These are phyloP conservation scores for Phytophthora colocasiae DNA, from an alignment of 352 stramenopile species.

Conservation along the genomic window DNA sequence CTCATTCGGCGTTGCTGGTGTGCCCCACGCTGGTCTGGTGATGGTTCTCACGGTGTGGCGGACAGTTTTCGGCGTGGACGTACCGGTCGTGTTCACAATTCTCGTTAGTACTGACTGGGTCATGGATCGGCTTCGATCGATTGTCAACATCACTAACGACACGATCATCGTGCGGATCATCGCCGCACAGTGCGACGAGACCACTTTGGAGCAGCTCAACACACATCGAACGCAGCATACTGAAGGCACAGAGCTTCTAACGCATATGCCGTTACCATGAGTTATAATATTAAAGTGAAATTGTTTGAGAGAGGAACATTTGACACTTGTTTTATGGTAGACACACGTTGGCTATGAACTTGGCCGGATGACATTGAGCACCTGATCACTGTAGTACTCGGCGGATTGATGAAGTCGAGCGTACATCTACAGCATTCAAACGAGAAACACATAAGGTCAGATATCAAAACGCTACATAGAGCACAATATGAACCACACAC, in stretches of 20 bases:
- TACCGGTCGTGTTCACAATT: constrained; percentile 72
- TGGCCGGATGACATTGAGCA: constrained; percentile 56
- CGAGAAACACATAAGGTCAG: constrained; percentile 8
- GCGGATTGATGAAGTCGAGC: constrained; percentile 62
- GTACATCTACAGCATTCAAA: constrained; percentile 61
- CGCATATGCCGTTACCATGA: constrained; percentile 25
- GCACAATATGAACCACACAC: not conserved
- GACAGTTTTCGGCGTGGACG: constrained; percentile 64
- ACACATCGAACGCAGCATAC: constrained; percentile 35
- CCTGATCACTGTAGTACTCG: constrained; percentile 74
- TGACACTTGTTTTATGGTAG: constrained; percentile 6
- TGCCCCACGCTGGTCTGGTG: constrained; percentile 76
- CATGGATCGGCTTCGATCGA: constrained; percentile 70
- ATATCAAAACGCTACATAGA: not conserved
- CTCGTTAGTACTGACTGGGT: constrained; percentile 79
- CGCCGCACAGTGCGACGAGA: constrained; percentile 74
- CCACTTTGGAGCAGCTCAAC: constrained; percentile 31
- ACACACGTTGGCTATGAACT: constrained; percentile 25
- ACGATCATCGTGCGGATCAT: constrained; percentile 83
- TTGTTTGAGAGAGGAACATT: not conserved
- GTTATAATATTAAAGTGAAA: constrained; percentile 33
- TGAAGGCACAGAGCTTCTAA: constrained; percentile 28
- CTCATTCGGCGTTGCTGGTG: constrained; percentile 74
- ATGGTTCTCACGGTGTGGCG: constrained; percentile 85
- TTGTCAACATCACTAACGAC: constrained; percentile 88